Evolutionary conservation across 345 rosid species (phyloP).

Genomic region (Rhizophora apiculata): DNA sequence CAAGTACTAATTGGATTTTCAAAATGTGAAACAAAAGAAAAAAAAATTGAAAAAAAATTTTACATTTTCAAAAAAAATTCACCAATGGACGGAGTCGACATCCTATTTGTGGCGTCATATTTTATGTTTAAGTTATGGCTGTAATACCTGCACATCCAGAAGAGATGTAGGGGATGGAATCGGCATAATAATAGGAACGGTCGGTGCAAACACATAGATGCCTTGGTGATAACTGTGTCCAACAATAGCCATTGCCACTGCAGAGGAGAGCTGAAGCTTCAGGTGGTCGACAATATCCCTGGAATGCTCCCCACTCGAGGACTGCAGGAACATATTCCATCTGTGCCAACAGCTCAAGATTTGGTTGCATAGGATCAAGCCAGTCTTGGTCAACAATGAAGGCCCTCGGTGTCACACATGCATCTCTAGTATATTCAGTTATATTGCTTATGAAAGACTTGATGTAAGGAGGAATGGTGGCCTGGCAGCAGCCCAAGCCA

Average conservation of each 20-base stretch:
- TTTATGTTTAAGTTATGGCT: not conserved
- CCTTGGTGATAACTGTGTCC: not conserved
- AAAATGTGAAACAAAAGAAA: too few species aligned
- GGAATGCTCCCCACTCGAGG: not conserved
- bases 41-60: too few species aligned
- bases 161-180: not conserved
- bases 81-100: not conserved
- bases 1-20: too few species aligned
- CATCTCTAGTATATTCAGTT: too few species aligned
- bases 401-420: too few species aligned
- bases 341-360: not conserved
- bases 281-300: not conserved
- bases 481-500: constrained; percentile 14
- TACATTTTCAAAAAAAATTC: not conserved
- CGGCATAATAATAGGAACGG: not conserved
- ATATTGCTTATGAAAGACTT: too few species aligned
- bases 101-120: not conserved
- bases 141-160: not conserved
- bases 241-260: not conserved
- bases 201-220: not conserved
- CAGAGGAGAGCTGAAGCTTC: not conserved
- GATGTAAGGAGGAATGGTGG: constrained; percentile 8
- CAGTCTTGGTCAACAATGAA: not conserved
- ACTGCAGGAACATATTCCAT: not conserved
- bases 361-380: not conserved